Conservation (phyloP, 441 rosid species). For the Populus hybrid region DNA sequence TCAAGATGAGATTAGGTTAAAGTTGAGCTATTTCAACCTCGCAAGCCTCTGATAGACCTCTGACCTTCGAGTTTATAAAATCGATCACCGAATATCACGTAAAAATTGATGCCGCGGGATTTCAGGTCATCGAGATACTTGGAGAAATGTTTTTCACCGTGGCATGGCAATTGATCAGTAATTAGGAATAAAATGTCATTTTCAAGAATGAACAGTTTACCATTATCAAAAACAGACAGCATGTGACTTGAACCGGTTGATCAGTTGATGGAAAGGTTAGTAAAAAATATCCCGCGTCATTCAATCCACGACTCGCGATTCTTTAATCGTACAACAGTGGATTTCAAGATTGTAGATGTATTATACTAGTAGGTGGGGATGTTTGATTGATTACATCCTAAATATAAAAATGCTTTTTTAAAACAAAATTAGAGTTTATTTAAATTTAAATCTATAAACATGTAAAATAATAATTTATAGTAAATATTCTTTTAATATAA, state of each 20-base stretch:
- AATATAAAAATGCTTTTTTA: too few relatives aligned
- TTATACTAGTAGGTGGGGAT: background rate
- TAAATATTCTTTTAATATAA: too few relatives aligned
- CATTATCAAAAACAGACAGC: background rate
- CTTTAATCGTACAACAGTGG: too few relatives aligned
- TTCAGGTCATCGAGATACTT: background rate
- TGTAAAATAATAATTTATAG: accelerated
- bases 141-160: background rate
- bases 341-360: background rate
- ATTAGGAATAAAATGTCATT: too few relatives aligned
- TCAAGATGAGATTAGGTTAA: too few relatives aligned
- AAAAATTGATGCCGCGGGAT: background rate
- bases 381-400: too few relatives aligned
- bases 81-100: background rate
- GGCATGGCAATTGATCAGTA: background rate
- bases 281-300: background rate
- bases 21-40: too few relatives aligned
- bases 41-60: background rate
- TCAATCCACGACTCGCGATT: background rate
- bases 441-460: too few relatives aligned
- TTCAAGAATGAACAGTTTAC: background rate
- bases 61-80: background rate
- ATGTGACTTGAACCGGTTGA: background rate
- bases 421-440: too few relatives aligned
- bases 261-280: background rate